phyloP scores from a whole-genome alignment of 768 basidiomycete genomes.

The Termitomyces sp. region DNA sequence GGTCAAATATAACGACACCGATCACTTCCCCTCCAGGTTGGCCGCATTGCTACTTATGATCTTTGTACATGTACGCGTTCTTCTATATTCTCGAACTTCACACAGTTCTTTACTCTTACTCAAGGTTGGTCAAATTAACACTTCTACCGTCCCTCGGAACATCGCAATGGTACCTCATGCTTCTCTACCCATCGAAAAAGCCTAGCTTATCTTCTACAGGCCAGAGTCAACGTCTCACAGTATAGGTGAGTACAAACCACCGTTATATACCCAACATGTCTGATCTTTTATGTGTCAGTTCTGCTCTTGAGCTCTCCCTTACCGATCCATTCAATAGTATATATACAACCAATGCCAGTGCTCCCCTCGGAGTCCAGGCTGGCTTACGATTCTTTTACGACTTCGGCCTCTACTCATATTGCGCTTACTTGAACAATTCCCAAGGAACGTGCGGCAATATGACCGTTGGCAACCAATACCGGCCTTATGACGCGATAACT shows the following conservation, averaged over 20 bases:
- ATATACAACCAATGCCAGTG: slow-evolving; percentile 64
- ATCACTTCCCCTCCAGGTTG: slow-evolving; percentile 31
- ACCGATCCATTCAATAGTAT: slow-evolving; percentile 60
- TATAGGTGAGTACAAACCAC: slow-evolving; percentile 54
- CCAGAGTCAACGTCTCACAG: slow-evolving; percentile 63
- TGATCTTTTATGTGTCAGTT: slow-evolving; percentile 31
- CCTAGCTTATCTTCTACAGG: slow-evolving; percentile 37
- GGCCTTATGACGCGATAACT: slow-evolving; percentile 62
- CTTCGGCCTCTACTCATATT: slow-evolving; percentile 82
- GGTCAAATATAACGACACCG: slow-evolving; percentile 15
- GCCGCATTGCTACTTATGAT: slow-evolving; percentile 65
- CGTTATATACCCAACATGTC: slow-evolving; percentile 1
- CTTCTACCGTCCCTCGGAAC: slow-evolving; percentile 65
- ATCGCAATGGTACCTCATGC: slow-evolving; percentile 63
- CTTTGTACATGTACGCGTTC: slow-evolving; percentile 69
- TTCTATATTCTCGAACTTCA: slow-evolving; percentile 15
- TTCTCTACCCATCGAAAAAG: not conserved
- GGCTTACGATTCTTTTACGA: slow-evolving; percentile 73
- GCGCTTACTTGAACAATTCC: slow-evolving; percentile 62
- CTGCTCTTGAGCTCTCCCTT: slow-evolving; percentile 47
- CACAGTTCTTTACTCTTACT: slow-evolving; percentile 21
- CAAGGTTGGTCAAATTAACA: slow-evolving; percentile 85
- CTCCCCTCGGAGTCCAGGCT: slow-evolving; percentile 51
- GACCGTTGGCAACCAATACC: slow-evolving; percentile 56
- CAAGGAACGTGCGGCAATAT: slow-evolving; percentile 65